phyloP scores from a whole-genome alignment of 2,329 filamentous ascomycete genomes.

The Hansfordia pulvinata region DNA sequence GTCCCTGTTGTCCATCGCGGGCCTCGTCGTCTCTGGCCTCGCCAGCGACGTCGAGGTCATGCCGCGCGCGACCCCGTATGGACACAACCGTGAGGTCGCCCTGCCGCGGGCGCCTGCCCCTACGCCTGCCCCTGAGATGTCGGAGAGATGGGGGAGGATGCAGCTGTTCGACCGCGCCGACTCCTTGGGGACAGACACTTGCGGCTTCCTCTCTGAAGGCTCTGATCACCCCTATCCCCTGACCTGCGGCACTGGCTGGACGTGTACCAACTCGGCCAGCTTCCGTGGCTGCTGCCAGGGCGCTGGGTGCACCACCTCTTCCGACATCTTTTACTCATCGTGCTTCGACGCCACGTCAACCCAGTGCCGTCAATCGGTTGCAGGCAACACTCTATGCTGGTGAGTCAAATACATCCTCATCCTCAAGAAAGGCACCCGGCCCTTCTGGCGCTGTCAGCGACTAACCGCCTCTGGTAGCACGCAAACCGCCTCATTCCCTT shows the following conservation, averaged over 20 bases:
- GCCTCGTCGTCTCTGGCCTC: no score
- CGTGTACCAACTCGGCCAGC: constrained; percentile 8
- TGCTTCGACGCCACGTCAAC: constrained; percentile 7
- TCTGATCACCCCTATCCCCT: constrained; percentile 3
- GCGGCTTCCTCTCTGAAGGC: neutral
- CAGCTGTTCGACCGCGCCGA: no score
- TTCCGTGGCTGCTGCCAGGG: constrained; percentile 8
- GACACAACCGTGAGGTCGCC: no score
- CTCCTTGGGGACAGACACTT: neutral
- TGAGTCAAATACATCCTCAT: constrained; percentile 2
- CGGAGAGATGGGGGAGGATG: no score
- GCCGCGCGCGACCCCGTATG: no score
- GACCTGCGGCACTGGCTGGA: constrained; percentile 4
- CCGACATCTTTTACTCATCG: constrained; percentile 4
- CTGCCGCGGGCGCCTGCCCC: no score
- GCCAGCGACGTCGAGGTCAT: no score
- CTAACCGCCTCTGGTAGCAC: neutral
- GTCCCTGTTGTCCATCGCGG: no score
- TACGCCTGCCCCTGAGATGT: no score
- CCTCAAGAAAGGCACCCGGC: neutral
- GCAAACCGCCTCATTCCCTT: constrained; percentile 4
- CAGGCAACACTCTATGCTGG: constrained; percentile 8
- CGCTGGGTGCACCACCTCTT: constrained; percentile 4
- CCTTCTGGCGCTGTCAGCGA: no score
- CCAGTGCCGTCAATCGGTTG: constrained; percentile 3